A percentile compares a stretch with the other conserved stretches of the same genome.
phyloP scores from a whole-genome alignment of 2,329 filamentous ascomycete genomes.

The Fusarium torulosum region DNA sequence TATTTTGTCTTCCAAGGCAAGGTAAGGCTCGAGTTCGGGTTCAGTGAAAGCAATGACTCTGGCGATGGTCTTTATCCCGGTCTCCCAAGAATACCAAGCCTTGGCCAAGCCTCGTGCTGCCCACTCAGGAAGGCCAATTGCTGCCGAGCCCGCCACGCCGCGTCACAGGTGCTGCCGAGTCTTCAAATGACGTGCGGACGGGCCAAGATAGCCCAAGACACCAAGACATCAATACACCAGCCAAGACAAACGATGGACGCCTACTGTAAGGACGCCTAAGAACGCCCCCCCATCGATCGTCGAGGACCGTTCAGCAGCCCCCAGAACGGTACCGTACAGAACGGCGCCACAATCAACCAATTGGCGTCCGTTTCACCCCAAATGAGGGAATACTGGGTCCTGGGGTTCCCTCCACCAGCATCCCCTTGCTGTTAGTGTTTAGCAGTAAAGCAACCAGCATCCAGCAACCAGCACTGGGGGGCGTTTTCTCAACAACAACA shows the following conservation, averaged over 20 bases:
- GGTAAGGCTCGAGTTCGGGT: constrained; percentile 36
- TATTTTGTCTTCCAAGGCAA: constrained; percentile 29
- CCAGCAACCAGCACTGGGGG: constrained; percentile 21
- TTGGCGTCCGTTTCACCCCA: constrained; percentile 10
- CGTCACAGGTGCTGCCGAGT: constrained; percentile 42
- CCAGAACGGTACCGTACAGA: constrained; percentile 37
- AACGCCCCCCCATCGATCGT: constrained; percentile 19
- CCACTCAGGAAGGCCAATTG: constrained; percentile 40
- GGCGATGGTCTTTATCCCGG: constrained; percentile 23
- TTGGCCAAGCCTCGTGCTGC: constrained; percentile 20
- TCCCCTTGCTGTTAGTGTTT: constrained; percentile 12
- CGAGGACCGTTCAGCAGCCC: constrained; percentile 23
- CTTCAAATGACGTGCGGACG: constrained; percentile 43
- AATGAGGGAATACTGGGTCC: constrained; percentile 9
- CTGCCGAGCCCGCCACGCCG: constrained; percentile 46
- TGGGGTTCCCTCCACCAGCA: constrained; percentile 23
- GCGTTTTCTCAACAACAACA: constrained; percentile 38
- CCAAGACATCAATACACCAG: too few relatives aligned
- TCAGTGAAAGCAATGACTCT: constrained; percentile 30
- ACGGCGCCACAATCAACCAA: constrained; percentile 13
- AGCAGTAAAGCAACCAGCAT: not conserved
- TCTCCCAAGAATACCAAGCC: constrained; percentile 44
- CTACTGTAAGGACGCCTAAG: too few relatives aligned
- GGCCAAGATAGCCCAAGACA: too few relatives aligned
- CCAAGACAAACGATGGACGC: too few relatives aligned